phyloP scores from a whole-genome alignment of 345 rosid species.

The Ceriops tagal region DNA sequence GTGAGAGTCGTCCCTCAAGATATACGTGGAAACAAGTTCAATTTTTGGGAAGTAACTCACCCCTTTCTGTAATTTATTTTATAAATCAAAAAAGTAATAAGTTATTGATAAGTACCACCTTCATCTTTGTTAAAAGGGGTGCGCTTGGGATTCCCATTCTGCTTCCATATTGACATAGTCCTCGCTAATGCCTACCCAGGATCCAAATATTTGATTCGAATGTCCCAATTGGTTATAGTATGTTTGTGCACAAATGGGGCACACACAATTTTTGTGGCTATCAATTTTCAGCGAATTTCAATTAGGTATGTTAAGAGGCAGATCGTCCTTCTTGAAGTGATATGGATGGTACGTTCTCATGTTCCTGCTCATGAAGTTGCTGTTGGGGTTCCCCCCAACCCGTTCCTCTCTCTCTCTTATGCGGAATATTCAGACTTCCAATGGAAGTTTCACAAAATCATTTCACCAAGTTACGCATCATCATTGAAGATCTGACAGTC shows the following conservation, averaged over 20 bases:
- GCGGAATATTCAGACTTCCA: not conserved
- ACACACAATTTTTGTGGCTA: slow-evolving; percentile 26
- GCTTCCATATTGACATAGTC: too few relatives aligned
- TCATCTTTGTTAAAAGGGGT: too few relatives aligned
- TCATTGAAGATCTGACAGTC: slow-evolving; percentile 5
- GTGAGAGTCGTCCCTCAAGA: too few relatives aligned
- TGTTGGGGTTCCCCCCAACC: slow-evolving; percentile 28
- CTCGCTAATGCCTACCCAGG: slow-evolving; percentile 22
- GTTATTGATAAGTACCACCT: too few relatives aligned
- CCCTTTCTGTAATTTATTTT: too few relatives aligned
- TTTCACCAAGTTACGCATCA: slow-evolving; percentile 29
- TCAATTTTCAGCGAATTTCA: slow-evolving; percentile 15
- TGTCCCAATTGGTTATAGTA: not conserved
- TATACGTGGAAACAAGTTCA: too few relatives aligned
- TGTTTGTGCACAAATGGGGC: slow-evolving; percentile 19
- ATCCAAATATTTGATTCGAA: slow-evolving; percentile 32
- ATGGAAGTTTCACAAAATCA: slow-evolving; percentile 15
- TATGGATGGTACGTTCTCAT: slow-evolving; percentile 38
- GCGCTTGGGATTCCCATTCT: too few relatives aligned
- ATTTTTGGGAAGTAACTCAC: too few relatives aligned
- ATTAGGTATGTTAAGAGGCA: not conserved
- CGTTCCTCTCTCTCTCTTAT: not conserved
- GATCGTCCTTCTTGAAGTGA: slow-evolving; percentile 45
- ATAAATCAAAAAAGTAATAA: too few relatives aligned
- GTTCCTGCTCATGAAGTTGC: slow-evolving; percentile 36